Percentiles rank a stretch among this genome's conserved stretches.
Evolutionary conservation across 2,329 filamentous ascomycete genomes (phyloP).

Genomic region (Neopestalotiopsis sp.): DNA sequence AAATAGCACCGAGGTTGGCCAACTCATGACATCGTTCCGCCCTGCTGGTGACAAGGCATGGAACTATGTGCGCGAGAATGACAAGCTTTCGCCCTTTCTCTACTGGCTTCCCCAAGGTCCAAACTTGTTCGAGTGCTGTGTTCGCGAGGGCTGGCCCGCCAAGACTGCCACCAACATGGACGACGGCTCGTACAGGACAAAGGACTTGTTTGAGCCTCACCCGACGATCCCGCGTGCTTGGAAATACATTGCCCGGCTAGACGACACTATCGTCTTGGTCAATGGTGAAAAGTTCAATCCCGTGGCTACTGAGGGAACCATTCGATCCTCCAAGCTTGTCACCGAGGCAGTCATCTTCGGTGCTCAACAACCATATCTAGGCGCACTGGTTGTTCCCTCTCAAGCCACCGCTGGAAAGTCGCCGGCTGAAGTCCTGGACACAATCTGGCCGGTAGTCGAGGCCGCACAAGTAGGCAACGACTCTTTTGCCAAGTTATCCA

Average conservation of each 20-base stretch:
- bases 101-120: conserved; percentile 37
- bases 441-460: conserved; percentile 40
- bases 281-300: conserved; percentile 43
- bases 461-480: conserved; percentile 35
- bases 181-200: conserved; percentile 41
- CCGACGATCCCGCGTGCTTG: conserved; percentile 38
- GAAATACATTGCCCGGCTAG: conserved; percentile 41
- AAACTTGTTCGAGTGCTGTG: conserved; percentile 41
- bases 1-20: conserved; percentile 60
- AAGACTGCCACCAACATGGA: conserved; percentile 39
- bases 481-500: conserved; percentile 44
- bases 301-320: conserved; percentile 45
- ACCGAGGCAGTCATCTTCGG: conserved; percentile 60
- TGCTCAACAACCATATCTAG: conserved; percentile 50
- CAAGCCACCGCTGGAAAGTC: conserved; percentile 21
- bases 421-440: conserved; percentile 33
- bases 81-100: conserved; percentile 43
- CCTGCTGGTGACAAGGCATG: conserved; percentile 58
- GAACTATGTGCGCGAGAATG: conserved; percentile 61
- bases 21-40: conserved; percentile 65
- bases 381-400: conserved; percentile 42
- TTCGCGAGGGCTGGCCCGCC: conserved; percentile 42
- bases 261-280: conserved; percentile 40
- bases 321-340: conserved; percentile 51
- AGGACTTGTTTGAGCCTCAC: conserved; percentile 41